phyloP scores from a whole-genome alignment of 2,329 filamentous ascomycete genomes.

The Pseudogymnoascus destructans region DNA sequence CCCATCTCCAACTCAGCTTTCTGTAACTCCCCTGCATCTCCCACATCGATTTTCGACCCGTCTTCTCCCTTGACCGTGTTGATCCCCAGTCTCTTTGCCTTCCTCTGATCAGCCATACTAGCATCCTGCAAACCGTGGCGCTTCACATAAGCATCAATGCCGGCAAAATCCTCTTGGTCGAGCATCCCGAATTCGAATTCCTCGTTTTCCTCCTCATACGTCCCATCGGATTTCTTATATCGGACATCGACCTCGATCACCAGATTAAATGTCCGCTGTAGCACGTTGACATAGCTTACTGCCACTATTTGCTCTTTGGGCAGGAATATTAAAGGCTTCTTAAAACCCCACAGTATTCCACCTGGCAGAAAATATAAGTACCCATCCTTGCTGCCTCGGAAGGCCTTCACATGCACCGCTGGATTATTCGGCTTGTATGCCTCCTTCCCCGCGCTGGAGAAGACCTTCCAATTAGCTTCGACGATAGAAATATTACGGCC shows the following conservation, averaged over 20 bases:
- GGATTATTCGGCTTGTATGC: conserved; percentile 45
- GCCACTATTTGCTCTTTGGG: conserved; percentile 47
- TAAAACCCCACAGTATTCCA: conserved; percentile 58
- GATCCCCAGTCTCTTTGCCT: conserved; percentile 48
- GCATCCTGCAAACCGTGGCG: conserved; percentile 49
- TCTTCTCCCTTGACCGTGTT: conserved; percentile 35
- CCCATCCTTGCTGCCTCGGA: conserved; percentile 55
- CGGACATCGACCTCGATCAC: conserved; percentile 41
- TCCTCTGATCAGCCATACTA: conserved; percentile 55
- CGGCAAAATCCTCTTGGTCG: conserved; percentile 53
- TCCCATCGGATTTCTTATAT: conserved; percentile 23
- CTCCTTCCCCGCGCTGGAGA: conserved; percentile 43
- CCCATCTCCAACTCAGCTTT: conserved; percentile 26
- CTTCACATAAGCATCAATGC: conserved; percentile 51
- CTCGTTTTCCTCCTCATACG: conserved; percentile 35
- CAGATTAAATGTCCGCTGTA: conserved; percentile 57
- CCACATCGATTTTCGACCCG: conserved; percentile 29
- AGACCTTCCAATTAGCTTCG: conserved; percentile 40
- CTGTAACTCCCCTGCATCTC: conserved; percentile 25
- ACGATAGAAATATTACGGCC: conserved; percentile 37
- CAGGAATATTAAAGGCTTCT: conserved; percentile 54
- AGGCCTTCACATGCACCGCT: conserved; percentile 52
- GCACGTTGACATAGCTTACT: conserved; percentile 53
- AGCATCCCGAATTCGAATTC: conserved; percentile 58
- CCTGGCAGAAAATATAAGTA: conserved; percentile 54